Conservation (phyloP, 78 protist species). For the Chrysochromulina parva region DNA sequence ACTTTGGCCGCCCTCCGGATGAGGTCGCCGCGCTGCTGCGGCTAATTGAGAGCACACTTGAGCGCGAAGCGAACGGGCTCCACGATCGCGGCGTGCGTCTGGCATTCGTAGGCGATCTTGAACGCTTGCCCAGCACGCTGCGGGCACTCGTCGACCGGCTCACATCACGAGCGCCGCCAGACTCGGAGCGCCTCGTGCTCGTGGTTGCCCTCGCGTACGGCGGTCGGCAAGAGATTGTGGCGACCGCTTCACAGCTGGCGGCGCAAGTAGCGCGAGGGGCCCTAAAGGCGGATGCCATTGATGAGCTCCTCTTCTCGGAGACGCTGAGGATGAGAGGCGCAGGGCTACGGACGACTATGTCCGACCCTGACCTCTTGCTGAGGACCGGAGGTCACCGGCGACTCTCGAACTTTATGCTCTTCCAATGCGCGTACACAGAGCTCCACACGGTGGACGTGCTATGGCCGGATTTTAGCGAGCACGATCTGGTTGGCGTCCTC, state of each 20-base stretch:
- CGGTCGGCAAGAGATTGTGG: not conserved
- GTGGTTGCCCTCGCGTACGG: not conserved
- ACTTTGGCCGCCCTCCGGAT: not conserved
- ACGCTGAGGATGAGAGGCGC: not conserved
- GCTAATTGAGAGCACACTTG: not conserved
- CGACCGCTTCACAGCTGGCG: not conserved
- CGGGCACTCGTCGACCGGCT: not conserved
- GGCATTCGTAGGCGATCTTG: not conserved
- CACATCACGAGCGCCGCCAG: not conserved
- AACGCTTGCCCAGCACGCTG: not conserved
- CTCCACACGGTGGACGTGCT: not conserved
- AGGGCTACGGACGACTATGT: not conserved
- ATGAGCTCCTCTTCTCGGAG: not conserved
- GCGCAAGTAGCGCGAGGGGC: not conserved
- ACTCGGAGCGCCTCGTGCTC: not conserved
- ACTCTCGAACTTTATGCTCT: slow-evolving; percentile 19
- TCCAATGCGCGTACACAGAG: slow-evolving; percentile 47
- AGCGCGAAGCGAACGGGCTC: not conserved
- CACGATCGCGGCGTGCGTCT: not conserved
- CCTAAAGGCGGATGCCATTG: not conserved
- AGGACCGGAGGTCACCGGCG: slow-evolving; percentile 44
- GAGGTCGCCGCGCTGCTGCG: not conserved
- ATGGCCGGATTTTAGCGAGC: slow-evolving; percentile 39
- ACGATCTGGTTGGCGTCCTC: no score
- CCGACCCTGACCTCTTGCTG: slow-evolving; percentile 29